A percentile compares a stretch with the other conserved stretches of the same genome.
Conservation (phyloP, 1,284 basidiomycete species). For the Grifola frondosa region DNA sequence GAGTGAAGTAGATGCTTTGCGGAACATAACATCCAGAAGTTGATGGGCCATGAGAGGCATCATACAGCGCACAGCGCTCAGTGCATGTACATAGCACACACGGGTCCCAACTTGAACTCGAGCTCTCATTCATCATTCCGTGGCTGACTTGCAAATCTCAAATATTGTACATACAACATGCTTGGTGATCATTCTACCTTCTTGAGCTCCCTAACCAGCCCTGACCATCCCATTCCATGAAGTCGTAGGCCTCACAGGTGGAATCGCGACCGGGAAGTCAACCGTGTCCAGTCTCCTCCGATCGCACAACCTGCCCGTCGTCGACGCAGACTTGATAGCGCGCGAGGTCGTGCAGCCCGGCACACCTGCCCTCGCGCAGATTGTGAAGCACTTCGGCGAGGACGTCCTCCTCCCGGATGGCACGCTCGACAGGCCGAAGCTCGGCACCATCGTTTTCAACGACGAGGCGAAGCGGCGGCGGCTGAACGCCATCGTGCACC, state of each 20-base stretch:
- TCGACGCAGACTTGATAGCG: conserved; percentile 93
- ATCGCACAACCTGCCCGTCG: conserved; percentile 68
- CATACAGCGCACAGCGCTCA: no score
- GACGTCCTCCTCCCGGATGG: conserved; percentile 71
- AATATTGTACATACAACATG: no score
- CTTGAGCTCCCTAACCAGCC: no score
- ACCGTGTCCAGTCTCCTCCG: conserved; percentile 82
- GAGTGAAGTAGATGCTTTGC: no score
- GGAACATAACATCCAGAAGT: no score
- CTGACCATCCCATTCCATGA: no score
- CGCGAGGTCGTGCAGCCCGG: conserved; percentile 88
- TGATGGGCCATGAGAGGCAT: no score
- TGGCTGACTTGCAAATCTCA: no score
- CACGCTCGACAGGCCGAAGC: conserved; percentile 76
- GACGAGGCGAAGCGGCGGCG: conserved; percentile 70
- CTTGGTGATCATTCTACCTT: no score
- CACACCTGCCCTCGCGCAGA: conserved; percentile 67
- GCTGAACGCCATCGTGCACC: conserved; percentile 89
- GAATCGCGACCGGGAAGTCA: conserved; percentile 96
- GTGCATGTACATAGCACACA: no score
- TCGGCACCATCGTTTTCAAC: conserved; percentile 86
- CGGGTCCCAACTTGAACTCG: no score
- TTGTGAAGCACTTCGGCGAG: conserved; percentile 73
- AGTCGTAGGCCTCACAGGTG: conserved; percentile 96
- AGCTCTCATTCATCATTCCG: no score